A percentile compares a stretch with the other conserved stretches of the same genome.
phyloP scores from a whole-genome alignment of 208 protist genomes.

The Acanthamoeba divionensis region DNA sequence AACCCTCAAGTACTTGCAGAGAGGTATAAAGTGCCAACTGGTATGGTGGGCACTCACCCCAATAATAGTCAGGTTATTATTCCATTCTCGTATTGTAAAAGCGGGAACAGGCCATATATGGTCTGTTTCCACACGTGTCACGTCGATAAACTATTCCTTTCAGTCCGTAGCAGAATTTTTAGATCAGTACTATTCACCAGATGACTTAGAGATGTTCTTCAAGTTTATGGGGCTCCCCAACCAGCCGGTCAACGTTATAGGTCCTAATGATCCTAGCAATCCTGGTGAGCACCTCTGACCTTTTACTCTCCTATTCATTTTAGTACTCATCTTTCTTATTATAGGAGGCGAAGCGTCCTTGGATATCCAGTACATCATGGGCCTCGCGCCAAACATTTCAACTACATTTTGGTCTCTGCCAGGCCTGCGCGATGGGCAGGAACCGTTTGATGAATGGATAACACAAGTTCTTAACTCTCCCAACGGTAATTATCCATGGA shows the following conservation, averaged over 20 bases:
- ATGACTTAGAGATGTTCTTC: not conserved
- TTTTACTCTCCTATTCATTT: not conserved
- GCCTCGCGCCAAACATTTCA: not conserved
- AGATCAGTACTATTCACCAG: not conserved
- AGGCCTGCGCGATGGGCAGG: not conserved
- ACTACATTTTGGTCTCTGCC: not conserved
- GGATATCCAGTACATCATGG: slow-evolving; percentile 54
- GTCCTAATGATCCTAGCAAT: not conserved
- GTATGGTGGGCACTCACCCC: not conserved
- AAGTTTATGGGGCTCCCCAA: slow-evolving; percentile 21
- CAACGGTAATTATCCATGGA: no score
- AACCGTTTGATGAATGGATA: slow-evolving; percentile 10
- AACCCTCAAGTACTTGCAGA: not conserved
- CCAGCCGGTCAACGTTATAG: slow-evolving; percentile 19
- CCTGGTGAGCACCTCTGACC: no score
- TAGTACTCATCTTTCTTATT: not conserved
- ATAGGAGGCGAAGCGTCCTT: slow-evolving; percentile 21
- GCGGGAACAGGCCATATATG: not conserved
- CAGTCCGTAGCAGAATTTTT: slow-evolving; percentile 32
- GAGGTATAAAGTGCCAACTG: not conserved
- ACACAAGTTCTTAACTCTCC: no score
- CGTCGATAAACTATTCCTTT: not conserved
- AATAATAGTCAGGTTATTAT: not conserved
- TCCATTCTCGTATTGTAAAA: not conserved
- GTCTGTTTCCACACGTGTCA: not conserved